phyloP scores from a whole-genome alignment of 2,329 filamentous ascomycete genomes.

The Sarocladium strictum region DNA sequence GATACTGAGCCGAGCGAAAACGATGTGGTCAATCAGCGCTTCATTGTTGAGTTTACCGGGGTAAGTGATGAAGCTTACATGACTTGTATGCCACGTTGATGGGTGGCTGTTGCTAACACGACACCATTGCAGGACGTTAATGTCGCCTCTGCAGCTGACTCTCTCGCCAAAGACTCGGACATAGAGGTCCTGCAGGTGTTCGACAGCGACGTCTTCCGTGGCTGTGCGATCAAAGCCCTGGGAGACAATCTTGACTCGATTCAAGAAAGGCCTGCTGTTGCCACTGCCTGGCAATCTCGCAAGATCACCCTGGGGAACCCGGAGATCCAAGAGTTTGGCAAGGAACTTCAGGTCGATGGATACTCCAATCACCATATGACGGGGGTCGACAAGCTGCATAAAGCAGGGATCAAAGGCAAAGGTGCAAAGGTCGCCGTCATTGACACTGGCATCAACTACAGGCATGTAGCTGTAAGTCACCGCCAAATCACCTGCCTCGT shows the following conservation, averaged over 20 bases:
- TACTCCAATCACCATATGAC: slow-evolving; percentile 31
- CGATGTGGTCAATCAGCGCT: background rate
- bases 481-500: background rate
- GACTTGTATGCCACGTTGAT: background rate
- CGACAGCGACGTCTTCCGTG: slow-evolving; percentile 28
- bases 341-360: slow-evolving; percentile 14
- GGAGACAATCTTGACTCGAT: slow-evolving; percentile 26
- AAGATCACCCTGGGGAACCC: slow-evolving; percentile 15
- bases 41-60: background rate
- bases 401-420: slow-evolving; percentile 28
- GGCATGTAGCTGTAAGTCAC: slow-evolving; percentile 26
- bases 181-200: slow-evolving; percentile 16
- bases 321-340: background rate
- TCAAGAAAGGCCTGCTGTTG: slow-evolving; percentile 23
- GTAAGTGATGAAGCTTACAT: background rate
- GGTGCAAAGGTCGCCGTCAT: slow-evolving; percentile 32
- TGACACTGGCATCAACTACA: slow-evolving; percentile 34
- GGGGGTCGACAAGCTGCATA: slow-evolving; percentile 31
- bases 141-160: background rate
- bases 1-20: background rate
- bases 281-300: slow-evolving; percentile 29
- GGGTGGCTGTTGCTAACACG: too few relatives aligned
- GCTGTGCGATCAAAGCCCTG: slow-evolving; percentile 25
- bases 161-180: background rate
- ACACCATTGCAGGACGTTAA: background rate